Evolutionary conservation across 164 flowering plant genomes (phyloP).

Genomic region (Stephania cephalantha): DNA sequence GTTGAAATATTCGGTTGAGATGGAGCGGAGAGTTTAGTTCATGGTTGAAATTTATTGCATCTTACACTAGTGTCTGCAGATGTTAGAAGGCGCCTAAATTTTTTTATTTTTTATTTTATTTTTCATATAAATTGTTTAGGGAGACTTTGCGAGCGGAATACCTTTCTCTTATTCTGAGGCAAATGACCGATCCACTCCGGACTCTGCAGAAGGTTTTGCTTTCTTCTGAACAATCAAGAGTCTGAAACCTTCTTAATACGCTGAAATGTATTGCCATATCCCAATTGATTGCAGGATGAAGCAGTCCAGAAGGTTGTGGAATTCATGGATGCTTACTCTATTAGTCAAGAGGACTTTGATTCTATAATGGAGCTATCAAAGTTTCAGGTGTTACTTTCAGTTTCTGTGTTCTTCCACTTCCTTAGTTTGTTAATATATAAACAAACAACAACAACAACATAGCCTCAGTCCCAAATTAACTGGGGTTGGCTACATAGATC

Average conservation of each 20-base stretch:
- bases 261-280: background rate
- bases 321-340: slow-evolving; percentile 82
- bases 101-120: background rate
- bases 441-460: too few relatives aligned
- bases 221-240: background rate
- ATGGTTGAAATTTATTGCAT: background rate
- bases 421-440: background rate
- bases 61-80: background rate
- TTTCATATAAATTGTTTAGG: slow-evolving; percentile 35
- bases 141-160: slow-evolving; percentile 67
- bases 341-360: slow-evolving; percentile 87
- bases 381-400: slow-evolving; percentile 51
- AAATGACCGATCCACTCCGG: slow-evolving; percentile 66
- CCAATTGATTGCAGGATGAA: slow-evolving; percentile 54
- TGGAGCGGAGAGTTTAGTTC: too few relatives aligned
- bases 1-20: too few relatives aligned
- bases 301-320: slow-evolving; percentile 78
- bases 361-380: slow-evolving; percentile 74
- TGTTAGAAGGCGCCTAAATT: slow-evolving; percentile 4
- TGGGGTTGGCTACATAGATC: too few relatives aligned
- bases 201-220: slow-evolving; percentile 64
- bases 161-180: slow-evolving; percentile 60
- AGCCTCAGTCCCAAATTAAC: too few relatives aligned
- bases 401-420: background rate
- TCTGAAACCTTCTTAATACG: background rate